Evolutionary conservation across 2,329 filamentous ascomycete genomes (phyloP).

Genomic region (Pseudogymnoascus sp.): DNA sequence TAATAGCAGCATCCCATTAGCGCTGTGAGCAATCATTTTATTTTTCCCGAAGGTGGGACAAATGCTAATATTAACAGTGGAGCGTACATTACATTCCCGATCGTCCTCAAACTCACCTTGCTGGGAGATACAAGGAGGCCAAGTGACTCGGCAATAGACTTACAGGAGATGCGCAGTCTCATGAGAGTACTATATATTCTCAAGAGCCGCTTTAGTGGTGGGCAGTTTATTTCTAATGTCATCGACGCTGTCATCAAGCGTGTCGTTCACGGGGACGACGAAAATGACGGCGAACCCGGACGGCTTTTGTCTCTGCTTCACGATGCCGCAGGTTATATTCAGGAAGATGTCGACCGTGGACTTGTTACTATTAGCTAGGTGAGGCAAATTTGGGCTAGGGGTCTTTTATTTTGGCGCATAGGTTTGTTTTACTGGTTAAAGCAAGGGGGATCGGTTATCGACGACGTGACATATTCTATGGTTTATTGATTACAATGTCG

Average conservation of each 20-base stretch:
- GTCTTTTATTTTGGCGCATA: not conserved
- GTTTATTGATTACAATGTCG: not conserved
- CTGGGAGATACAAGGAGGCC: not conserved
- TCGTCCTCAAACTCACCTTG: not conserved
- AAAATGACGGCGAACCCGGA: not conserved
- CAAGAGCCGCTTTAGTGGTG: constrained; percentile 8
- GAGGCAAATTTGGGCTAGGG: not conserved
- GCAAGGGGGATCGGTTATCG: not conserved
- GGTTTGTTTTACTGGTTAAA: not conserved
- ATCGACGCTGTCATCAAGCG: constrained; percentile 6
- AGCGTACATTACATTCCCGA: constrained; percentile 5
- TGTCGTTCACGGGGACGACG: not conserved
- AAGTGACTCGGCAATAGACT: not conserved
- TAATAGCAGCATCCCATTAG: constrained; percentile 4
- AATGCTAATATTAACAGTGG: constrained; percentile 4
- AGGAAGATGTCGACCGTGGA: not conserved
- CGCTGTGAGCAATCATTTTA: constrained; percentile 4
- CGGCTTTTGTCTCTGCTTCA: not conserved
- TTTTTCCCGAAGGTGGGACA: no score
- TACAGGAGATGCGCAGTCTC: constrained; percentile 6
- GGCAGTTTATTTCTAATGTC: constrained; percentile 7
- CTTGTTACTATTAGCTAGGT: not conserved
- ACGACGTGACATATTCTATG: not conserved
- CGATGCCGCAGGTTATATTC: not conserved
- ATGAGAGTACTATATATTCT: constrained; percentile 4